Evolutionary conservation across 2,329 filamentous ascomycete species (phyloP), one percentile per base, ranked within the genome.

Genomic region (Fusarium siculi): DNA sequence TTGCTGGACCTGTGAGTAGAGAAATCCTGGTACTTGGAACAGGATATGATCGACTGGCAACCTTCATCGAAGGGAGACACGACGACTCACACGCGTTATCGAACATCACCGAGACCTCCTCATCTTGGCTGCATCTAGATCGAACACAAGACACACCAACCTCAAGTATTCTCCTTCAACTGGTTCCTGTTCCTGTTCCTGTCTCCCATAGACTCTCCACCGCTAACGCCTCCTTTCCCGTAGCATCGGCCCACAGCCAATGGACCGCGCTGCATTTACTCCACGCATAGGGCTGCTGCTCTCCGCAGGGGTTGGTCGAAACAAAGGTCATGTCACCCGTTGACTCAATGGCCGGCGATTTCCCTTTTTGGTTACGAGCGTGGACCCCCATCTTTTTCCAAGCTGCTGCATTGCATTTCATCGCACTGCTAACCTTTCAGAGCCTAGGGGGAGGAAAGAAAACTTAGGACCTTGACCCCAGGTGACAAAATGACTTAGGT

Each of bases 201-300:
- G 49, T 53, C 23, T 40, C 55, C 40, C 49, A 66, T 32, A 18
- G 34, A 37, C 36, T 54, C 36, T 54, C 65, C 54, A 68, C 56
- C 49, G 15, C 43, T 52, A 68, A 50, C 49, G 64, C 54, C 55
- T 67, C 64, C 40, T 61, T 73, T 65, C 32, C 63, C 42, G 23
- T 66, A 52, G 34, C 39, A 63, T 71, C 59, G 68, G 67, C 60
- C 63, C 57, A 53, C 58, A 56, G 42, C 72, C 76, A 77, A 77
- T 78, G 42, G 66, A 68, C 63, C 40, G 37, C 53, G 54, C 39
- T 55, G 65, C 63, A 57, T 66, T 66, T 54, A 64, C 76, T 78
- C 76, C 76, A 78, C 76, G 76, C 63, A 60, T 78, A 78, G 76
- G 76, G 76, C 76, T 78, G 76, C 63, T 76, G 66, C 54, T 67